These are phyloP conservation scores for Taphrina deformans DNA, from an alignment of 1,139 yeast genomes.

Conservation along the genomic window DNA sequence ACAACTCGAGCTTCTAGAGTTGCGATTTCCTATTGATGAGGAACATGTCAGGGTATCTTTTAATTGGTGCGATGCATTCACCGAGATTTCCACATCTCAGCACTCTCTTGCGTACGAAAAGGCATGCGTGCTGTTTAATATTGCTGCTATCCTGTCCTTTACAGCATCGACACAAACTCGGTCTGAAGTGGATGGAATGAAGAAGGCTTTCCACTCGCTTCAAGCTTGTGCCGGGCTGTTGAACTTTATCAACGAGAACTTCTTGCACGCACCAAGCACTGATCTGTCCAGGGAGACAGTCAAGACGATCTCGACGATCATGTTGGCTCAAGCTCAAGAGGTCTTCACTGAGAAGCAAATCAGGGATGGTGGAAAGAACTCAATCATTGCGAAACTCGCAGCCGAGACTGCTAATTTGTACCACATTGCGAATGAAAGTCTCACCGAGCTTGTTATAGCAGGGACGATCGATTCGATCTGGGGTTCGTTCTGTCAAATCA, in stretches of 20 bases:
- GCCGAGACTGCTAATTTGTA: constrained; percentile 60
- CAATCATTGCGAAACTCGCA: constrained; percentile 72
- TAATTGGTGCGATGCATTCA: constrained; percentile 78
- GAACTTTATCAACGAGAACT: constrained; percentile 71
- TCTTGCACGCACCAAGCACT: constrained; percentile 82
- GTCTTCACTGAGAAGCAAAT: constrained; percentile 68
- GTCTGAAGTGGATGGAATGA: constrained; percentile 53
- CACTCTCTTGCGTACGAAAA: constrained; percentile 82
- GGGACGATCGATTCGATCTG: constrained; percentile 51
- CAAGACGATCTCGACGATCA: constrained; percentile 60
- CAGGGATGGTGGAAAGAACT: constrained; percentile 51
- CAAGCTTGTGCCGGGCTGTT: constrained; percentile 81
- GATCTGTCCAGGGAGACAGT: constrained; percentile 75
- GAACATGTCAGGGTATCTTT: constrained; percentile 63
- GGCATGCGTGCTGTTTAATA: constrained; percentile 76
- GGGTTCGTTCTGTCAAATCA: constrained; percentile 49
- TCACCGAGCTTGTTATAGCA: constrained; percentile 51
- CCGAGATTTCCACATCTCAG: constrained; percentile 58
- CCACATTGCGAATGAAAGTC: constrained; percentile 53
- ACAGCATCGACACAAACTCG: constrained; percentile 46
- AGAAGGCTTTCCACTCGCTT: constrained; percentile 60
- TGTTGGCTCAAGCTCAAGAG: constrained; percentile 89
- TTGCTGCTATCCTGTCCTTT: constrained; percentile 59
- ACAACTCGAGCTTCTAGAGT: constrained; percentile 74
- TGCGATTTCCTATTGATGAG: constrained; percentile 67